A percentile compares a stretch with the other conserved stretches of the same genome.
Evolutionary conservation across 768 basidiomycete species (phyloP).

Genomic region (Tylopilus balloui): DNA sequence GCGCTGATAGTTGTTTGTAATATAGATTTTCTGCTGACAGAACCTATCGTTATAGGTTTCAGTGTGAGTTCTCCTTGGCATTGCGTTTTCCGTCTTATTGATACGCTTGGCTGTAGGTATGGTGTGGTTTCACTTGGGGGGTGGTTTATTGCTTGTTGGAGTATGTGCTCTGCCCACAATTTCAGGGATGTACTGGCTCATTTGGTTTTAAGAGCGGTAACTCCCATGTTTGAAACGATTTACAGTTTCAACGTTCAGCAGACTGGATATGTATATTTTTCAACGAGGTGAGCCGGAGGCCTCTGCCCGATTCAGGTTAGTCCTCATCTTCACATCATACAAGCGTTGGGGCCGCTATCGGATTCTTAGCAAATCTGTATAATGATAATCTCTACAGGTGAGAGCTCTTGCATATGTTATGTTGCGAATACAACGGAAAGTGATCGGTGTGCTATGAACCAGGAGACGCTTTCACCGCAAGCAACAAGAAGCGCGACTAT

Average conservation of each 20-base stretch:
- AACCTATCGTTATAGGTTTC: conserved; percentile 71
- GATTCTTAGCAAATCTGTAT: conserved; percentile 40
- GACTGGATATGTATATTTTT: conserved; percentile 53
- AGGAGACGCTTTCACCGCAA: conserved; percentile 19
- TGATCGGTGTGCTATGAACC: conserved; percentile 15
- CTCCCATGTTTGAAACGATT: conserved; percentile 49
- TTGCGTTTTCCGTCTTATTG: background rate
- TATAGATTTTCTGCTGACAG: conserved; percentile 32
- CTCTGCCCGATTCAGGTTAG: background rate
- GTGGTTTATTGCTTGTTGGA: conserved; percentile 63
- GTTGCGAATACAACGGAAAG: conserved; percentile 8
- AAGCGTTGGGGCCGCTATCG: conserved; percentile 52
- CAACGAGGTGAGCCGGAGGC: conserved; percentile 42
- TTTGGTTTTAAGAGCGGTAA: conserved; percentile 41
- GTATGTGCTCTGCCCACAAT: conserved; percentile 29
- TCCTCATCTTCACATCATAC: conserved; percentile 1
- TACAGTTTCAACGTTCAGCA: conserved; percentile 60
- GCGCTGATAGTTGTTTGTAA: conserved; percentile 1
- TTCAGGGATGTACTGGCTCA: background rate
- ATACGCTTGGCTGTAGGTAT: conserved; percentile 39
- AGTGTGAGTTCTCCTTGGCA: conserved; percentile 41
- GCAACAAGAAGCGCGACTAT: conserved; percentile 56
- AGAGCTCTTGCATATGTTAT: background rate
- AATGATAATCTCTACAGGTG: conserved; percentile 51
- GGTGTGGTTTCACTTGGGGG: conserved; percentile 73